Evolutionary conservation across 2,329 filamentous ascomycete genomes (phyloP), one percentile per base, ranked within the genome.

Genomic region (Rhinocladiella similis): DNA sequence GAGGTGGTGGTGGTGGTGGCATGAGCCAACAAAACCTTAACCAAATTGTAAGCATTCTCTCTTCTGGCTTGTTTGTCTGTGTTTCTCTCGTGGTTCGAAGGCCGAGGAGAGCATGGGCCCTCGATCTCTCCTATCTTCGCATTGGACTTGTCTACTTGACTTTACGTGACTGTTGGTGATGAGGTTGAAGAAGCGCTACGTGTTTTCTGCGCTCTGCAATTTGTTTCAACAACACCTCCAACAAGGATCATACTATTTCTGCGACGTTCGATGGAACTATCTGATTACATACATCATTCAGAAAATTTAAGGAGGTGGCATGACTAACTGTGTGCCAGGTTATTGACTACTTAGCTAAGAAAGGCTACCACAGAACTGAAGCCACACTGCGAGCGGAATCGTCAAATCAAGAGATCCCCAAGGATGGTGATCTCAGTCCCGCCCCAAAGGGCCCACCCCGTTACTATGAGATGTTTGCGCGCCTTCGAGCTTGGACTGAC

Each of bases 291-390:
- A 3, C 29, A 33, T 33, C 10, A 12, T 12, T 3, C 6, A 12
- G 7, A 33, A 12, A 33, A 10, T 33, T 4, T 4, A 33, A 33
- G 29, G 10, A 12, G 29, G 3, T 7, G 29, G 10, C 29, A 12
- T 41, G 38, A 47, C 62, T 63, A 41, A 63, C 47, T 12, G 36
- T 51, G 10, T 57, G 66, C 35, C 67, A 89, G 86, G 87, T 99
- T 3, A 92, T 96, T 7, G 94, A 99, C 66, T 99, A 99, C 72
- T 80, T 99, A 1, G 84, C 91, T 2, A 99, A 99, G 72, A 92
- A 97, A 64, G 94, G 94, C 0, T 99, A 97, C 73, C 91, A 87
- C 52, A 83, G 89, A 20, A 97, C 94, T 1, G 94, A 99, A 73
- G 90, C 93, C 18, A 90, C 94, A 70, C 89, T 99, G 51, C 85